Base-by-base conservation (phyloP, 176 grass and related monocot species). In the Lolium perenne region DNA sequence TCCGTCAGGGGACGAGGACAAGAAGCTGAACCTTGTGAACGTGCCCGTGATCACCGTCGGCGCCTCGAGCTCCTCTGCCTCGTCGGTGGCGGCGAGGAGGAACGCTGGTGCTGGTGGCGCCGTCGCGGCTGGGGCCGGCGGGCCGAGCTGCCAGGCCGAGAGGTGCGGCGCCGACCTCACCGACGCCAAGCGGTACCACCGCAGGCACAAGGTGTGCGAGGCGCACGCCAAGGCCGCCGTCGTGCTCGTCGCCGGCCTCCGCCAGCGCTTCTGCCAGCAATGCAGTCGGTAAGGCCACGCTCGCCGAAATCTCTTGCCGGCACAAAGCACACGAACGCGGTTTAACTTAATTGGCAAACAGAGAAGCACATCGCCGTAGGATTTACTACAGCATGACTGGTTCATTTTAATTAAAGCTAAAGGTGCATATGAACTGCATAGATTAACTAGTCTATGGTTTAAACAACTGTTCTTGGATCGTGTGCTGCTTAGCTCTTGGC, bases 211-310 rank as follows among this genome's bases (percentile, higher is more conserved):
- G 91, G 96, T 98, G 55, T 98, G 96, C 74, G 93, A 94, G 88
- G 38, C 81, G 40, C 96, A 98, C 80, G 79, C 90, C 23, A 98
- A 95, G 84, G 90, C 92, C 4, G 58, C 86, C 51, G 92, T 92
- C 46, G 96, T 95, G 22, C 50, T 95, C 87, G 93, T 95, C 75
- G 87, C 90, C 23, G 96, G 96, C n/a, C 87, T 94, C 41, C 96
- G 90, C 60, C 96, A 98, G 86, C 90, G 96, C 89, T 98, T 98
- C 90, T 98, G 96, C 86, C 96, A 98, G 88, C 96, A 98, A 95
- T 98, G 96, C 91, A 98, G 96, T 91, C 86, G 96, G 96, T 98
- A 74, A 68, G 21, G 8, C 63, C 48, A 46, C 72, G 55, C 47
- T 45, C 32, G 65, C 74, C 40, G 12, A 63, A 80, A 49, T 6